Base-by-base conservation (phyloP, 2,329 filamentous ascomycete species). In the Aspergillus vadensis region DNA sequence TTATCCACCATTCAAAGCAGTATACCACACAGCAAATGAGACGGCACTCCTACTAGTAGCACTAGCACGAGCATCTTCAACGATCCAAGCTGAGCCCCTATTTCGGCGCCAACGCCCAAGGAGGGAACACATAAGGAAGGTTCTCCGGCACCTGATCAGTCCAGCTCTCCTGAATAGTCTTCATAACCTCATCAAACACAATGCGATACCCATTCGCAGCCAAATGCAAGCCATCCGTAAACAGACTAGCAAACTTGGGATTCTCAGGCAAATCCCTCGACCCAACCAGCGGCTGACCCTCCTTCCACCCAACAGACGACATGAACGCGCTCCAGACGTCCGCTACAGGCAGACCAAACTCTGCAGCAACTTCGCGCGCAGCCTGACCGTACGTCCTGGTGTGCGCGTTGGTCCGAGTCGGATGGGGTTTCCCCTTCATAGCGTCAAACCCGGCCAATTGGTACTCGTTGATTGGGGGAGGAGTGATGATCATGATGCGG, bases 321-420 rank as follows among this genome's bases (percentile, higher is more conserved):
- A 96, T 91, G 68, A 97, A 83, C 0, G 86, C 86, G 62, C 85
- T 84, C 86, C 91, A 96, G 1, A 98, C 82, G 75, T 98, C 91
- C 21, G 96, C 79, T 1, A 94, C 83, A 0, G 86, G 82, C 3
- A 94, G 69, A 6, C 77, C 74, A 44, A 82, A 76, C 58, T 81
- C 81, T 51, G 75, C 80, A 2, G 84, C 89, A 0, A 90, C 80
- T 55, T 88, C 82, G 61, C 87, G 83, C 12, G 86, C 85, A 7
- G 90, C 91, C 63, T 85, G 79, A 1, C 86, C 87, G 70, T 83
- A 97, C 75, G 72, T 81, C 75, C 79, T 91, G 69, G 81, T 88
- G 76, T 76, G 81, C 69, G 76, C 85, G 69, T 76, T 91, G 73
- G 81, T 91, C 80, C 80, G 83, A 77, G 79, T 68, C 80, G 83